These are phyloP conservation scores for Dipteronia dyeriana DNA, from an alignment of 345 rosid genomes.

Conservation along the genomic window DNA sequence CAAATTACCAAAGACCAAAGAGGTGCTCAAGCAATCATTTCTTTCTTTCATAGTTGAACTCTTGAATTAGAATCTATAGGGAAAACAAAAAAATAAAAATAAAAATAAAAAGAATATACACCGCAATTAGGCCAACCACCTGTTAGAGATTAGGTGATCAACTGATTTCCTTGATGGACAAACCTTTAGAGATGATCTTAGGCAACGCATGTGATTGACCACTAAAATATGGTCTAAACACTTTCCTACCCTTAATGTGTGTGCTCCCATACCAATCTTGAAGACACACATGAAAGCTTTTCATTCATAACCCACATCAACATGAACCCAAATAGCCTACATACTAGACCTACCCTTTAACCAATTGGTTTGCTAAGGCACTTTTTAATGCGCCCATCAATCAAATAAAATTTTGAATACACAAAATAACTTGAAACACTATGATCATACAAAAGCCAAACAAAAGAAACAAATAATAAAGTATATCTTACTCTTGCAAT, in stretches of 20 bases:
- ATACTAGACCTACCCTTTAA: too few relatives aligned
- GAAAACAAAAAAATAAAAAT: neutral
- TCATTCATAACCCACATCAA: too few relatives aligned
- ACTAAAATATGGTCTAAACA: too few relatives aligned
- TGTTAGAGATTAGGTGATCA: neutral
- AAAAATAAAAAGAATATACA: neutral
- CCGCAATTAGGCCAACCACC: neutral
- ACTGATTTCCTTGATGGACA: too few relatives aligned
- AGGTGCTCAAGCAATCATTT: neutral
- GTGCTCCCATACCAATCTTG: too few relatives aligned
- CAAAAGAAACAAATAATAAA: conserved; percentile 4
- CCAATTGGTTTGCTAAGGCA: neutral
- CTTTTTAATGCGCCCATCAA: neutral
- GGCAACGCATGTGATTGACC: too few relatives aligned
- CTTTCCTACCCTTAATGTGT: too few relatives aligned
- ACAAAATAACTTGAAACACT: neutral
- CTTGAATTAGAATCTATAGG: neutral
- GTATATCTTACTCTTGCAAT: conserved; percentile 70
- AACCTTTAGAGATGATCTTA: too few relatives aligned
- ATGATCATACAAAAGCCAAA: neutral
- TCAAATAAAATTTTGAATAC: neutral
- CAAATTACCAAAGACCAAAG: neutral
- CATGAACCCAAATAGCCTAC: too few relatives aligned
- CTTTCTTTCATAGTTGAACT: neutral
- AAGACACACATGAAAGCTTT: too few relatives aligned